Evolutionary conservation across 129 eudicot species (phyloP).

Genomic region (Pulicaria dysenterica): DNA sequence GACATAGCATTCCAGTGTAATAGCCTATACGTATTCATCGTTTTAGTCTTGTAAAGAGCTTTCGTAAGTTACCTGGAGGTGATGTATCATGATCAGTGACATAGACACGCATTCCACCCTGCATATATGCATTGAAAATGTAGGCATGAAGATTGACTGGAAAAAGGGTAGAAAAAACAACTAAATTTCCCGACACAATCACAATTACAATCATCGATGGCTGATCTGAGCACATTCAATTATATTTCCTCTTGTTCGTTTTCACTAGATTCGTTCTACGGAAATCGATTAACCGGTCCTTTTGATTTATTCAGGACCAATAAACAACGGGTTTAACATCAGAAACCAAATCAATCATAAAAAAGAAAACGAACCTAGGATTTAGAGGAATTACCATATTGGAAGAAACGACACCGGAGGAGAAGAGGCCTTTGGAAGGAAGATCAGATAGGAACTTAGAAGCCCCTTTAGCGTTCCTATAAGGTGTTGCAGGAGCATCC

Average conservation of each 20-base stretch:
- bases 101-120: slow-evolving; percentile 84
- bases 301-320: not conserved
- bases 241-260: not conserved
- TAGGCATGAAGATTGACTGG: not conserved
- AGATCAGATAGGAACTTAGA: slow-evolving; percentile 55
- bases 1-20: slow-evolving; percentile 4
- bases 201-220: not conserved
- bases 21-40: not conserved
- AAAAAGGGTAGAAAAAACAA: not conserved
- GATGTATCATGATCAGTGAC: slow-evolving; percentile 71
- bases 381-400: slow-evolving; percentile 42
- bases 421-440: slow-evolving; percentile 75
- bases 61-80: slow-evolving; percentile 64
- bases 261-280: not conserved
- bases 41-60: not conserved
- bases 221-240: slow-evolving; percentile 11
- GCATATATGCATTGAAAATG: slow-evolving; percentile 29
- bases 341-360: not conserved
- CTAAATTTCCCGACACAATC: not conserved
- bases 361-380: slow-evolving; percentile 15
- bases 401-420: slow-evolving; percentile 58
- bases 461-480: slow-evolving; percentile 36
- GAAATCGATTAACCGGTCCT: not conserved
- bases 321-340: not conserved
- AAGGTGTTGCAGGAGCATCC: slow-evolving; percentile 42